Percentiles rank a stretch among this genome's conserved stretches.
These are phyloP conservation scores for Trichosporon coremiiforme DNA, from an alignment of 1,284 basidiomycete species.

Conservation along the genomic window DNA sequence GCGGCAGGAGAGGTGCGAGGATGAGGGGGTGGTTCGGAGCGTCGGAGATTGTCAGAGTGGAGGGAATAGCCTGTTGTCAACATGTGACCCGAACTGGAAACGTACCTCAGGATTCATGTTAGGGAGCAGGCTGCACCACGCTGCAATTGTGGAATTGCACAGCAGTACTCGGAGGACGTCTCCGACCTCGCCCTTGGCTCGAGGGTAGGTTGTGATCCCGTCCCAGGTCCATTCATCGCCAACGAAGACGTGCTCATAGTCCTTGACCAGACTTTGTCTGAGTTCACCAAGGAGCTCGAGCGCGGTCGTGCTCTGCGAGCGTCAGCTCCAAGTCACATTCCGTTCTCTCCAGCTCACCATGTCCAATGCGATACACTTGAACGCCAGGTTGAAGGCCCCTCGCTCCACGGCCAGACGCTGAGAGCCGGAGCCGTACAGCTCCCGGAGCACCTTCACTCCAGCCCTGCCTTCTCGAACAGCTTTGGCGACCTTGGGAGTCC, in stretches of 20 bases:
- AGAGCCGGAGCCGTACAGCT: constrained; percentile 29
- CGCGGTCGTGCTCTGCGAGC: constrained; percentile 31
- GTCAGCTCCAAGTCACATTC: constrained; percentile 2
- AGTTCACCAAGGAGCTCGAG: constrained; percentile 33
- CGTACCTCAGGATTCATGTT: constrained; percentile 29
- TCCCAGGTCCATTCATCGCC: constrained; percentile 9
- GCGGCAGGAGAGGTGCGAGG: constrained; percentile 26
- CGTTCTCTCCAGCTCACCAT: constrained; percentile 38
- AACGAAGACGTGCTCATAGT: constrained; percentile 32
- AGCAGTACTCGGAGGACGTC: constrained; percentile 28
- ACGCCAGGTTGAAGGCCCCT: constrained; percentile 32
- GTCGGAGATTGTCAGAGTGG: constrained; percentile 16
- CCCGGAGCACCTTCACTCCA: constrained; percentile 35
- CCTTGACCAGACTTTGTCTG: constrained; percentile 30
- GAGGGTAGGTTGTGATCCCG: constrained; percentile 4
- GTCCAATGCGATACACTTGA: constrained; percentile 34
- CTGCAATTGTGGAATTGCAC: constrained; percentile 32
- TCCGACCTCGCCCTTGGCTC: constrained; percentile 25
- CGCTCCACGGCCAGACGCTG: constrained; percentile 43
- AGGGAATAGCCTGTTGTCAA: constrained; percentile 18
- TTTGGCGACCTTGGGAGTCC: constrained; percentile 14
- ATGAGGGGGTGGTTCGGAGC: constrained; percentile 19
- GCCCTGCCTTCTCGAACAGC: constrained; percentile 22
- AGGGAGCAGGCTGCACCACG: constrained; percentile 37
- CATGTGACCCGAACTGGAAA: background rate